Evolutionary conservation across 805 yeast genomes (phyloP), one percentile per base, ranked within the genome.

Genomic region (Candida stauntonica): DNA sequence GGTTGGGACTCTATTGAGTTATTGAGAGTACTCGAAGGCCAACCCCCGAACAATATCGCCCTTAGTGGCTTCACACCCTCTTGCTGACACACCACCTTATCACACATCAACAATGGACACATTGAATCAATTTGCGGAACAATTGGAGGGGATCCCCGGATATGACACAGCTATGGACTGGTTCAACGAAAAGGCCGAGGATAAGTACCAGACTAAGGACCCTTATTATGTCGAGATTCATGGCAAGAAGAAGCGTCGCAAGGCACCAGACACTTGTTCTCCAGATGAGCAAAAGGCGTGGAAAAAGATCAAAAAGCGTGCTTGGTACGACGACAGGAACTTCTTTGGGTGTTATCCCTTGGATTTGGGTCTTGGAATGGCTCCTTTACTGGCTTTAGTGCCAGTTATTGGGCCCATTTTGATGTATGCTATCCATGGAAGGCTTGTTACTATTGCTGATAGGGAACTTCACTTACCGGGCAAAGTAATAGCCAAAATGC

Each of bases 311-410:
- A 89, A 81, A 54, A 69, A 64, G 35, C 72, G 76, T 44, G 97
- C 97, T 0, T 89, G 96, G 96, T 54, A 72, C 13, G 88, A 91
- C 55, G 98, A 91, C 57, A 73, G 74, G 48, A 86, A 94, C 57
- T 75, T 86, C 52, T 68, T 84, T 58, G 95, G 95, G 0, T 80
- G 89, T 46, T 80, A 79, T 32, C 80, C 84, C 11, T 68, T 75
- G 47, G 88, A 79, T 61, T 72, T 86, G 47, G 91, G 93, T 2
- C 50, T 84, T 15, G 96, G 96, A 0, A 60, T 81, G 53, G 91
- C 83, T 1, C 93, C 96, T 1, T 36, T 88, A 12, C 70, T 81
- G 28, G 72, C 81, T 2, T 62, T 86, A 7, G 39, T 91, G 8
- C 98, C 98, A 0, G 82, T 75, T 1, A 60, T 91, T n/a, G 98